Conservation (phyloP, 352 stramenopile species). For the Pythium dissimile region DNA sequence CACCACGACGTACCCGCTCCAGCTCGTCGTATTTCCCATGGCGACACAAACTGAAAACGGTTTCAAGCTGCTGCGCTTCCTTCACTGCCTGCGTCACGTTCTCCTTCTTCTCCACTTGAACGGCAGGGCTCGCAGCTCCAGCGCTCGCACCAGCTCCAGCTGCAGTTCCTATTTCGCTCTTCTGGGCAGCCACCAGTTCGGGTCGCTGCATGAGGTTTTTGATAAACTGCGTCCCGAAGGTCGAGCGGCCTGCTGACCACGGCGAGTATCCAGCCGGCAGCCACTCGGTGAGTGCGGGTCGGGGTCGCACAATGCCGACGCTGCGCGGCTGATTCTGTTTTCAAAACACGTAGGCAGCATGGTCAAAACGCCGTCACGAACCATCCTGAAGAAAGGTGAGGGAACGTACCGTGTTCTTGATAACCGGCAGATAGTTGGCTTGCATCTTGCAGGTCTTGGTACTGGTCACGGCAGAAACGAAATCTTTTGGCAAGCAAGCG, state of each 20-base stretch:
- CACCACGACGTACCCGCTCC: conserved; percentile 65
- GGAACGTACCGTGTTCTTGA: conserved; percentile 61
- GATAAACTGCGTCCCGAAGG: conserved; percentile 68
- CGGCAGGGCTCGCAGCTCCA: background rate
- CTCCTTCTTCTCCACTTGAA: conserved; percentile 48
- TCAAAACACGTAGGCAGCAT: background rate
- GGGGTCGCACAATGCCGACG: conserved; percentile 86
- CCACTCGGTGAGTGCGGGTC: conserved; percentile 87
- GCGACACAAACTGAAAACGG: conserved; percentile 86
- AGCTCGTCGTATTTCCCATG: conserved; percentile 90
- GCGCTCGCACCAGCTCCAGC: background rate
- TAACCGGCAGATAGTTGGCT: conserved; percentile 68
- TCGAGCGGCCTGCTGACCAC: conserved; percentile 76
- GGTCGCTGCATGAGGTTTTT: conserved; percentile 54
- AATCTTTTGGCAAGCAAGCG: conserved; percentile 61
- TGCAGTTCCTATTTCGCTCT: conserved; percentile 3
- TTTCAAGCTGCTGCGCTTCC: conserved; percentile 85
- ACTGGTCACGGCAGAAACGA: conserved; percentile 55
- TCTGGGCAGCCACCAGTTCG: conserved; percentile 37
- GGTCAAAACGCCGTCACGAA: background rate
- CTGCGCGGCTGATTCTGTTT: conserved; percentile 77
- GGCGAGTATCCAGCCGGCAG: conserved; percentile 88
- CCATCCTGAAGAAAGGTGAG: background rate
- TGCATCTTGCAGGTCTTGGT: conserved; percentile 80
- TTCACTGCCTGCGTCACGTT: conserved; percentile 81